Percentiles rank a stretch among this genome's conserved stretches.
Conservation (phyloP, 1,284 basidiomycete species). For the Sporisorium sorghi region DNA sequence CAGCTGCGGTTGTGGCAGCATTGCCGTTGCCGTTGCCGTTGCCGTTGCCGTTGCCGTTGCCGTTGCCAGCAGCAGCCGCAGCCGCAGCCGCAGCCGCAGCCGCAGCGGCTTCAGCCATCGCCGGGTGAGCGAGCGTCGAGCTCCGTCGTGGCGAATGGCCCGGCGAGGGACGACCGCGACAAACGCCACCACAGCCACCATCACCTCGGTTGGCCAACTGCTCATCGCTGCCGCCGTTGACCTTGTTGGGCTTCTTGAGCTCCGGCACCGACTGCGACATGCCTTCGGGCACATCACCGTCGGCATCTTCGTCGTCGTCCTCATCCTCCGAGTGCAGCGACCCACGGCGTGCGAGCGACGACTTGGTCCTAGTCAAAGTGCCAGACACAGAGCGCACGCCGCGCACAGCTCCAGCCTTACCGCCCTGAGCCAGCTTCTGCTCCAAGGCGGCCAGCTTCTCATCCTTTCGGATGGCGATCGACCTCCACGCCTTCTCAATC, state of each 20-base stretch:
- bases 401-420: conserved; percentile 15
- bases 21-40: background rate
- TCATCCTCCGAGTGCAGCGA: conserved; percentile 37
- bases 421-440: conserved; percentile 8
- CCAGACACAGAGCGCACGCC: conserved; percentile 33
- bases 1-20: background rate
- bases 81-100: background rate
- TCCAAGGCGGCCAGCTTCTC: conserved; percentile 33
- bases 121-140: conserved; percentile 30
- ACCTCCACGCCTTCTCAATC: conserved; percentile 48
- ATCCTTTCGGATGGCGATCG: conserved; percentile 20
- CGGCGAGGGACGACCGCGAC: conserved; percentile 20
- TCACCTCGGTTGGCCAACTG: conserved; percentile 1
- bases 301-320: conserved; percentile 17
- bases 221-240: conserved; percentile 9
- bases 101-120: conserved; percentile 21
- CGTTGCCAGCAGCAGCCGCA: no score
- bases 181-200: background rate
- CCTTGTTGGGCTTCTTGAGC: conserved; percentile 42
- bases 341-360: conserved; percentile 25
- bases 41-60: background rate
- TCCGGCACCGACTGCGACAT: conserved; percentile 63
- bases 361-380: conserved; percentile 16
- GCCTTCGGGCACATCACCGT: conserved; percentile 26
- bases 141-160: conserved; percentile 32